These are phyloP conservation scores for Lipomyces orientalis DNA, from an alignment of 805 yeast genomes.

Conservation along the genomic window DNA sequence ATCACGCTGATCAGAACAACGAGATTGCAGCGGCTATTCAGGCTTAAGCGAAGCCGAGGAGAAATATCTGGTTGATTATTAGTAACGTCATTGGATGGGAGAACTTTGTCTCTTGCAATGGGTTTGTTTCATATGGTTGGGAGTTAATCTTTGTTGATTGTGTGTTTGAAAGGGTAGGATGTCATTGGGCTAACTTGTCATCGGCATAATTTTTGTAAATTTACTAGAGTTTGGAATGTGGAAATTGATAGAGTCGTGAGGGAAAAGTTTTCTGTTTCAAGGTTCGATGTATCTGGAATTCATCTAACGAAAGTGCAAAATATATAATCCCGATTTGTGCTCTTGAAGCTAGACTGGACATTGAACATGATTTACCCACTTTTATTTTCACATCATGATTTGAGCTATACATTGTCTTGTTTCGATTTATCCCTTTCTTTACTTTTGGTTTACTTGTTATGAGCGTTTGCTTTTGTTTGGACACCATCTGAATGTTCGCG, in stretches of 20 bases:
- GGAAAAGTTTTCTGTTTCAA: background rate
- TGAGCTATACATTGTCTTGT: no score
- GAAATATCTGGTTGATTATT: background rate
- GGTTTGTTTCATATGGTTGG: slow-evolving; percentile 22
- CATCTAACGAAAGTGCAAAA: background rate
- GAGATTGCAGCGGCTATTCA: slow-evolving; percentile 28
- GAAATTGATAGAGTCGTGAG: background rate
- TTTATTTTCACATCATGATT: no score
- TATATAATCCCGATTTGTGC: no score
- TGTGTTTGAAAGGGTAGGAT: slow-evolving; percentile 6
- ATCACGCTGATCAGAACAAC: slow-evolving; percentile 62
- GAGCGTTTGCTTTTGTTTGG: no score
- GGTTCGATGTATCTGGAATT: slow-evolving; percentile 2
- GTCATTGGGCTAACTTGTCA: slow-evolving; percentile 12
- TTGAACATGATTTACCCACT: no score
- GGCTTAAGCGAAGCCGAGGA: slow-evolving; percentile 20
- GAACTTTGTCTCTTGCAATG: background rate
- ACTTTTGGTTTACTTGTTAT: no score
- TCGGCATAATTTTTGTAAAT: slow-evolving; percentile 6
- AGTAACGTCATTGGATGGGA: background rate
- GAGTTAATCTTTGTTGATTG: slow-evolving; percentile 17
- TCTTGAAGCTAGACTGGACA: no score
- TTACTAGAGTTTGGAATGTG: background rate
- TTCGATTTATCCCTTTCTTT: no score
- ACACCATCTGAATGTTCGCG: no score